Evolutionary conservation across 192 early-diverging fungal species (phyloP).

Genomic region (Phlyctochytrium planicorne): DNA sequence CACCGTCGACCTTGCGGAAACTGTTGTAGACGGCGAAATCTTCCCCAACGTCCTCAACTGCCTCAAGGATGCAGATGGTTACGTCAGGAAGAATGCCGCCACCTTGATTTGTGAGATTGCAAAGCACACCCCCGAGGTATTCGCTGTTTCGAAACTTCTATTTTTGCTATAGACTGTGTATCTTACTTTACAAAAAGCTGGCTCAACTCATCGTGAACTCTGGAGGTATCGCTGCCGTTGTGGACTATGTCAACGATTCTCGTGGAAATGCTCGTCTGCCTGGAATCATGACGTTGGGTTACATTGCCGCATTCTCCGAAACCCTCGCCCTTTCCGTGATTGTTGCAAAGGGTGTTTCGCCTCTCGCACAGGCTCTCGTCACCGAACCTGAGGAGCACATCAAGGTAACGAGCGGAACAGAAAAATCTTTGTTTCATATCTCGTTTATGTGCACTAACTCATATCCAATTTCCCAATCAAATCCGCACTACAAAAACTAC

Average conservation of each 20-base stretch:
- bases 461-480: too few relatives aligned
- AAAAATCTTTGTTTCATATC: too few relatives aligned
- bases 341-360: conserved; percentile 54
- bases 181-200: too few relatives aligned
- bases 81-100: conserved; percentile 54
- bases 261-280: conserved; percentile 53
- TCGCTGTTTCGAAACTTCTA: not conserved
- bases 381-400: conserved; percentile 53
- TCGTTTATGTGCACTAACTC: too few relatives aligned
- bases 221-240: conserved; percentile 55
- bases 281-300: conserved; percentile 60
- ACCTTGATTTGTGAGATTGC: conserved; percentile 60
- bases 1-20: conserved; percentile 58
- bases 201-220: conserved; percentile 62
- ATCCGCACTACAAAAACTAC: too few relatives aligned
- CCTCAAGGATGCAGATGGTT: conserved; percentile 51
- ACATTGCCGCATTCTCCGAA: conserved; percentile 61
- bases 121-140: conserved; percentile 59
- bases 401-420: conserved; percentile 47
- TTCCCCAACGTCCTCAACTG: conserved; percentile 54
- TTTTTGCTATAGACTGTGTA: too few relatives aligned
- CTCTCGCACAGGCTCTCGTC: conserved; percentile 46
- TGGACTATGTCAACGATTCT: conserved; percentile 55
- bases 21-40: conserved; percentile 57
- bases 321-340: conserved; percentile 56